Base-by-base conservation (phyloP, 345 rosid species). In the Physaria fendleri region DNA sequence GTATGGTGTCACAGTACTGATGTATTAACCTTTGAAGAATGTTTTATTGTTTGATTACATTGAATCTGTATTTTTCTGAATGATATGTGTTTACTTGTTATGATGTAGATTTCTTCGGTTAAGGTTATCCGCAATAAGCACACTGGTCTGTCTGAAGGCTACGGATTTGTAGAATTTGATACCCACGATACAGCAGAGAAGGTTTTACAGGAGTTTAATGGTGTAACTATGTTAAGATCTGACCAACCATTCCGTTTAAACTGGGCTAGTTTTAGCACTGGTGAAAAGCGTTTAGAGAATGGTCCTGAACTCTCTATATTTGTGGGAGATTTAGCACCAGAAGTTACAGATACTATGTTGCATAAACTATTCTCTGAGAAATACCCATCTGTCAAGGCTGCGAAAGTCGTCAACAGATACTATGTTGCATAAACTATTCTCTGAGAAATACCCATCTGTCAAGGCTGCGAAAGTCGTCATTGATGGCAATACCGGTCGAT, bases 51-150 rank as follows among this genome's bases (percentile, higher is more conserved):
- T 9, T 2, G 11, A 24, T 40, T 3, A n/a, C 42, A 6, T 12
- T 35, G 55, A 17, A 12, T 44, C 17, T 21, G 2, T 56, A n/a
- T n/a, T 55, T 25, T 30, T 41, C 5, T 49, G n/a, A 20, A 24
- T 33, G 18, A 1, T 62, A 8, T 0, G 13, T 50, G n/a, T 7
- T 37, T 39, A 6, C 8, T 8, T 33, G 54, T 7, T 16, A 41
- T 45, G 62, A 14, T 70, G 71, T 72, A 92, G 98, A 88, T 92
- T 77, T 69, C 80, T 5, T 82, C 98, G 23, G 76, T 92, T 41
- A 92, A 92, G 77, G 87, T 92, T 56, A 92, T 88, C 54, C 90
- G 98, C 62, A 92, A 85, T 58, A 92, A 88, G 81, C 95, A 85
- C 56, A 82, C 84, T 18, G 93, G 93, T 46, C 69, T 73, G 47